A percentile compares a stretch with the other conserved stretches of the same genome.
These are phyloP conservation scores for Metschnikowia gelsemii DNA, from an alignment of 805 yeast species.

Conservation along the genomic window DNA sequence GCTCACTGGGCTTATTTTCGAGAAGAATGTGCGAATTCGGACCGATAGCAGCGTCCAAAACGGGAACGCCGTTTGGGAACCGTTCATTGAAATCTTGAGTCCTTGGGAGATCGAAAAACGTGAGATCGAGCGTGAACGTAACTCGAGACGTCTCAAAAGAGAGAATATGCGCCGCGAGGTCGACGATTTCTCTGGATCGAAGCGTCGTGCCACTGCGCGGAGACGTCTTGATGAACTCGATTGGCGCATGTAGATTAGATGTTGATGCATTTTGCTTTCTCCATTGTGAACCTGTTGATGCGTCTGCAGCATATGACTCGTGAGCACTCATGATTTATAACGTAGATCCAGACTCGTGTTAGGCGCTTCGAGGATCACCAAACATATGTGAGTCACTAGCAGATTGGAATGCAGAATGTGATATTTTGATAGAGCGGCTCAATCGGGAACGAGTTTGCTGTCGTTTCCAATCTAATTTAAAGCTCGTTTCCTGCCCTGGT, in stretches of 20 bases:
- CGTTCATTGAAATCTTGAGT: constrained; percentile 78
- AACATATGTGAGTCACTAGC: no score
- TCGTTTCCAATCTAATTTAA: no score
- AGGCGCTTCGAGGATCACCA: no score
- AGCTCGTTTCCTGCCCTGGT: no score
- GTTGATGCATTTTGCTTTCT: no score
- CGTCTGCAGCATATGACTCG: no score
- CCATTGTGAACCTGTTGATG: no score
- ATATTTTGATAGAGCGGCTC: no score
- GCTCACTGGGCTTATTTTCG: constrained; percentile 42
- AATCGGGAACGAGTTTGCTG: no score
- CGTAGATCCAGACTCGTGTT: no score
- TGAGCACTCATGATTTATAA: no score
- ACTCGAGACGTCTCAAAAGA: constrained; percentile 86
- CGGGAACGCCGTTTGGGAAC: constrained; percentile 83
- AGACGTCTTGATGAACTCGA: constrained; percentile 56
- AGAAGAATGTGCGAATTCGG: constrained; percentile 41
- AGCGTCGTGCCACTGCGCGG: constrained; percentile 41
- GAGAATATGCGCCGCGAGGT: constrained; percentile 75
- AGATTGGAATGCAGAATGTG: no score
- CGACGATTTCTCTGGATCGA: constrained; percentile 32
- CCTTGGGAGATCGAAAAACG: constrained; percentile 93
- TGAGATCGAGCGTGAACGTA: constrained; percentile 92
- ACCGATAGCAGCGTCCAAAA: constrained; percentile 68
- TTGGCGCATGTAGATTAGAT: constrained; percentile 8